Conservation (phyloP, 1,284 basidiomycete species). For the Hypsizygus ulmarius region DNA sequence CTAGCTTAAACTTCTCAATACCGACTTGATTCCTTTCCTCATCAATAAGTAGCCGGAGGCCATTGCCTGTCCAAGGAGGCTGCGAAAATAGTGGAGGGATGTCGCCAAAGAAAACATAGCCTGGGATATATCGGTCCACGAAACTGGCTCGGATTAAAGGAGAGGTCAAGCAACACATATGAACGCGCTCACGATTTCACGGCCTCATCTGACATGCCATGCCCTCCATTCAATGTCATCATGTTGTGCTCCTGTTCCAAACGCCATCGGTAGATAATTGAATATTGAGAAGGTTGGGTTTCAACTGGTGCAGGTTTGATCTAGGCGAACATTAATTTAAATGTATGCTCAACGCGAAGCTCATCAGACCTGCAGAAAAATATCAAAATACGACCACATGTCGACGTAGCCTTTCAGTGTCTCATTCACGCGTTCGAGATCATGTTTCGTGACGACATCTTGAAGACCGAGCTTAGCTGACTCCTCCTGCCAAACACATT, state of each 20-base stretch:
- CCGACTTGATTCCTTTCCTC: conserved; percentile 39
- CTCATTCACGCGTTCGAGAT: conserved; percentile 63
- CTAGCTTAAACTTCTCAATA: conserved; percentile 21
- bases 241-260: conserved; percentile 85
- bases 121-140: conserved; percentile 81
- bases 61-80: conserved; percentile 39
- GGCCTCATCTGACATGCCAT: conserved; percentile 80
- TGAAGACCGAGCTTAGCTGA: conserved; percentile 37
- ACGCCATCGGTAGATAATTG: conserved; percentile 75
- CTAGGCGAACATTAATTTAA: conserved; percentile 31
- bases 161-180: background rate
- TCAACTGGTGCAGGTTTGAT: conserved; percentile 45
- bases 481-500: conserved; percentile 39
- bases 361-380: conserved; percentile 63
- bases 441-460: conserved; percentile 37
- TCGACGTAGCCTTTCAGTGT: conserved; percentile 54
- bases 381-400: conserved; percentile 68
- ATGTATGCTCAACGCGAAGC: background rate
- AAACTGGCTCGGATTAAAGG: conserved; percentile 42
- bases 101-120: conserved; percentile 75
- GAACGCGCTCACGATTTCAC: conserved; percentile 59
- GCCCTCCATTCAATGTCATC: conserved; percentile 79
- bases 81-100: conserved; percentile 31
- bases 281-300: conserved; percentile 39
- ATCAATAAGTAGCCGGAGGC: conserved; percentile 43